phyloP scores from a whole-genome alignment of 441 rosid genomes.

The Erodium chrysanthum region DNA sequence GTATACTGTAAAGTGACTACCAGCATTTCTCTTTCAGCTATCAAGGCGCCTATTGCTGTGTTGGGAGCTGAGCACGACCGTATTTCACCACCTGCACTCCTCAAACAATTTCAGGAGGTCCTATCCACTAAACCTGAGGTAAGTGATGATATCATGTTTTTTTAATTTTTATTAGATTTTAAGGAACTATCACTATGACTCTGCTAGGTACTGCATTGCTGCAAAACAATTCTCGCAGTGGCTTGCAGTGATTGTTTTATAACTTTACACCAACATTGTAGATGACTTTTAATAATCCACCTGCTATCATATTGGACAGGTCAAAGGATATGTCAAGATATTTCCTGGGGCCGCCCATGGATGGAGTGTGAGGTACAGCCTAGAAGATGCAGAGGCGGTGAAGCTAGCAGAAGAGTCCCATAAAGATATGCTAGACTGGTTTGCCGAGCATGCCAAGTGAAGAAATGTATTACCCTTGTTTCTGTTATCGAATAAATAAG shows the following conservation, averaged over 20 bases:
- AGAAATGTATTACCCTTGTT: background rate
- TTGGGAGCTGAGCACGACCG: constrained; percentile 19
- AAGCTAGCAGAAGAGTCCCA: constrained; percentile 21
- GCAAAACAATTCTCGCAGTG: too few species aligned
- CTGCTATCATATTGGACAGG: constrained; percentile 5
- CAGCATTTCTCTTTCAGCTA: background rate
- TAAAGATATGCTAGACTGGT: constrained; percentile 21
- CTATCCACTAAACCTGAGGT: constrained; percentile 18
- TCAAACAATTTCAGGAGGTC: constrained; percentile 21
- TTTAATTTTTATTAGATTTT: background rate
- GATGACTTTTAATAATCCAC: background rate
- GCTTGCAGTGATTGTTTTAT: too few species aligned
- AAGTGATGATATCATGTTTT: background rate
- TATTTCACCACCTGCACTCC: constrained; percentile 20
- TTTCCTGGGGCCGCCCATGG: constrained; percentile 20
- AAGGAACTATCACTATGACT: background rate
- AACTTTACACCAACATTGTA: too few species aligned
- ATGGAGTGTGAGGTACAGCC: constrained; percentile 21
- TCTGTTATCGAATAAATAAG: background rate
- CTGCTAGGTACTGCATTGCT: background rate
- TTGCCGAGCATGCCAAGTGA: constrained; percentile 17
- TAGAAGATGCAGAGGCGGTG: constrained; percentile 13
- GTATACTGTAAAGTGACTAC: background rate
- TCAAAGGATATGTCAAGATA: constrained; percentile 19
- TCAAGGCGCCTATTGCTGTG: background rate